A percentile compares a stretch with the other conserved stretches of the same genome.
Evolutionary conservation across 768 basidiomycete species (phyloP).

Genomic region (Daedaleopsis sinensis): DNA sequence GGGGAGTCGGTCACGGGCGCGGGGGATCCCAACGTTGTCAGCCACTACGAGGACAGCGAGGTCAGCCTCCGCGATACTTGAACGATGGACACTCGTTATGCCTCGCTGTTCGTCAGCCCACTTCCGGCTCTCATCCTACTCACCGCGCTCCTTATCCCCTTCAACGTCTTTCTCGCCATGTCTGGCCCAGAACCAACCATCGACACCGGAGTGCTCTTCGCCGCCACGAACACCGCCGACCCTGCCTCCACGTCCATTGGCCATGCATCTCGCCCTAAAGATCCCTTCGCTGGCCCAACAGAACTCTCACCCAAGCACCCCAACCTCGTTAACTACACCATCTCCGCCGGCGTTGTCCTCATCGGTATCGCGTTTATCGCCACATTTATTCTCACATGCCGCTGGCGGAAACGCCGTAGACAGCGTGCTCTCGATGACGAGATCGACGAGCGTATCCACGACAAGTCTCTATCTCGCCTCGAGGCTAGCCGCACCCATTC

Average conservation of each 20-base stretch:
- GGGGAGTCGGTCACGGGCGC: too few relatives aligned
- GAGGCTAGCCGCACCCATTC: slow-evolving; percentile 8
- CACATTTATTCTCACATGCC: slow-evolving; percentile 7
- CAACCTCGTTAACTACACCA: slow-evolving; percentile 18
- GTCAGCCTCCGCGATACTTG: neutral
- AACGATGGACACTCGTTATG: neutral
- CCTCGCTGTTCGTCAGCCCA: neutral
- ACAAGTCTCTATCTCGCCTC: slow-evolving; percentile 5
- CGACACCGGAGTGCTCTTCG: neutral
- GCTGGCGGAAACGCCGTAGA: slow-evolving; percentile 13
- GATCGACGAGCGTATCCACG: slow-evolving; percentile 14
- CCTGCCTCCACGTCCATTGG: neutral
- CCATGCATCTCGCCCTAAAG: slow-evolving; percentile 1
- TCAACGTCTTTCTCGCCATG: neutral
- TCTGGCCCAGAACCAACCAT: neutral
- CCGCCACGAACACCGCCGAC: neutral
- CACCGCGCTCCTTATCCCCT: neutral
- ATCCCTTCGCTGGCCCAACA: slow-evolving; percentile 6
- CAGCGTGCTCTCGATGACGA: slow-evolving; percentile 8
- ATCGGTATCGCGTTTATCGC: slow-evolving; percentile 11
- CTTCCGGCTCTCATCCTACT: too few relatives aligned
- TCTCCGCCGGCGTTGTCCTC: slow-evolving; percentile 15
- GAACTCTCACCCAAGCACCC: slow-evolving; percentile 15
- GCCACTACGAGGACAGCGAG: too few relatives aligned
- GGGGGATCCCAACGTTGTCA: too few relatives aligned